phyloP scores from a whole-genome alignment of 2,329 filamentous ascomycete genomes.

The Dothidotthia symphoricarpi region DNA sequence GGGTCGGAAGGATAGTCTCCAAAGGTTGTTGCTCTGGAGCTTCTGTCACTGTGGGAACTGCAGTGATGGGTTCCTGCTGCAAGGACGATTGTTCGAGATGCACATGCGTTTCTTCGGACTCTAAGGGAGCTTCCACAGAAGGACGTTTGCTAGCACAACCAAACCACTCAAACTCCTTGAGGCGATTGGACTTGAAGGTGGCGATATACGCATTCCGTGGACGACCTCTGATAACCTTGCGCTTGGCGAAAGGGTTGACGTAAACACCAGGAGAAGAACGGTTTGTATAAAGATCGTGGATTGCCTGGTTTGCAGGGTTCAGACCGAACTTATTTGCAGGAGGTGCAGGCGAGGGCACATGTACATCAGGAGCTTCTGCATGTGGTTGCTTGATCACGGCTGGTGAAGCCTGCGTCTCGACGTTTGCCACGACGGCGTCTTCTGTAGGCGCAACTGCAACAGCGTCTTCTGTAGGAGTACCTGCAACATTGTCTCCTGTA shows the following conservation, averaged over 20 bases:
- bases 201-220: conserved; percentile 46
- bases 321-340: conserved; percentile 3
- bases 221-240: conserved; percentile 38
- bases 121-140: not conserved
- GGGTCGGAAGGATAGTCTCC: not conserved
- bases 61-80: too few relatives aligned
- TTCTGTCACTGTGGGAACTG: not conserved
- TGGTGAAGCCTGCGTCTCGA: conserved; percentile 1
- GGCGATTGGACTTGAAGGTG: conserved; percentile 41
- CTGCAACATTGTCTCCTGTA: not conserved
- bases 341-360: not conserved
- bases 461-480: not conserved
- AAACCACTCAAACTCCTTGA: conserved; percentile 42
- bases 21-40: not conserved
- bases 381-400: not conserved
- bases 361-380: not conserved
- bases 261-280: conserved; percentile 42
- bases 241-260: conserved; percentile 48
- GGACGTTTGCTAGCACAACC: too few relatives aligned
- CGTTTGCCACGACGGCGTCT: not conserved
- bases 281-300: conserved; percentile 31
- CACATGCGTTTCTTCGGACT: not conserved
- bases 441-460: not conserved
- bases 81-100: too few relatives aligned
- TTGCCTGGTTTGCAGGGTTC: conserved; percentile 12